phyloP scores from a whole-genome alignment of 2,329 filamentous ascomycete genomes.

The Paracamarosporium sp. region DNA sequence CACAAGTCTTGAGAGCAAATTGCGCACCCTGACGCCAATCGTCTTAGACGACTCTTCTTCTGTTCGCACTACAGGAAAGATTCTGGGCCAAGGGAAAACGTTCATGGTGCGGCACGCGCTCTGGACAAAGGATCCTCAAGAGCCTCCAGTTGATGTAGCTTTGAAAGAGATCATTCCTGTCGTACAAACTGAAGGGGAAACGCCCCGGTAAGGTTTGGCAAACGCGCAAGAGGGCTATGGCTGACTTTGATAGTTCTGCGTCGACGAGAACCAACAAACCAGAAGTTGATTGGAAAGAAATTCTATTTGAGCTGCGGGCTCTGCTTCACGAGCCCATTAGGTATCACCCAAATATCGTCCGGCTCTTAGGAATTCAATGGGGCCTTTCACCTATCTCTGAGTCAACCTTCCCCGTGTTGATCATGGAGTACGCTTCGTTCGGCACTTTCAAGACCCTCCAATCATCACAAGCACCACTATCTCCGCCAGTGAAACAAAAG shows the following conservation, averaged over 20 bases:
- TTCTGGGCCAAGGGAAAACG: constrained; percentile 5
- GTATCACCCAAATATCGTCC: constrained; percentile 17
- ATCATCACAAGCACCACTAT: constrained; percentile 2
- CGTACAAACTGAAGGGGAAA: not conserved
- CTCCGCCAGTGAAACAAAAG: constrained; percentile 13
- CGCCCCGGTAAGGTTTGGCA: not conserved
- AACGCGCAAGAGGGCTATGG: too few relatives aligned
- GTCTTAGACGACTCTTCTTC: constrained; percentile 8
- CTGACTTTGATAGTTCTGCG: not conserved
- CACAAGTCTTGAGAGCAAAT: constrained; percentile 3
- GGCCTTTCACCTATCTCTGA: constrained; percentile 10
- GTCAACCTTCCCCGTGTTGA: constrained; percentile 12
- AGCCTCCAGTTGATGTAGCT: constrained; percentile 12
- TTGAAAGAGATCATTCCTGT: constrained; percentile 13
- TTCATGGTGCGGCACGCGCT: constrained; percentile 12
- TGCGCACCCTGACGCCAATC: constrained; percentile 5
- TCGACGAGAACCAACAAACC: not conserved
- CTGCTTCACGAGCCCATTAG: constrained; percentile 12
- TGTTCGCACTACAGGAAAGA: constrained; percentile 5
- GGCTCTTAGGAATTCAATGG: constrained; percentile 16
- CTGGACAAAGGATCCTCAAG: constrained; percentile 6
- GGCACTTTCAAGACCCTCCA: constrained; percentile 14
- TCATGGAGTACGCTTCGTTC: constrained; percentile 16
- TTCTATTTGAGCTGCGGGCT: constrained; percentile 13
- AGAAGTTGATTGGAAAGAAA: constrained; percentile 13